Evolutionary conservation across 2,329 filamentous ascomycete genomes (phyloP), one percentile per base, ranked within the genome.

Genomic region (Bimuria novae-zelandiae): DNA sequence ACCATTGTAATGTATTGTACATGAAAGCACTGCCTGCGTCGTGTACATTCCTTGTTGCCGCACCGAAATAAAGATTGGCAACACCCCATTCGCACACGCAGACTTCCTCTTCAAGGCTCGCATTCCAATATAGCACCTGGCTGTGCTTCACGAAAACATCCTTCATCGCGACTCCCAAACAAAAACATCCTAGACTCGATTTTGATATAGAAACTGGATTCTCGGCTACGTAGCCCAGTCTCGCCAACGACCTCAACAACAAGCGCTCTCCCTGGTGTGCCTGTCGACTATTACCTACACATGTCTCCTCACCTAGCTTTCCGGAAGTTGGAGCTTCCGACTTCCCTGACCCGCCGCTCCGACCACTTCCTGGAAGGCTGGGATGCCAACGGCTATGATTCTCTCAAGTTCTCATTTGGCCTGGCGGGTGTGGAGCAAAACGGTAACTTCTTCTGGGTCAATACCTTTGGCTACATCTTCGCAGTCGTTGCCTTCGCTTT

Each of bases 371-470:
- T 72, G 44, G 55, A 62, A 7, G 59, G 65, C 50, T 71, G 69
- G 70, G 64, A 70, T 36, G 64, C 64, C 49, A 59, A 52, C 37
- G 56, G 62, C 17, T 63, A 65, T 36, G 68, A 71, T 7, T 54
- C 56, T 19, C 69, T 75, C 58, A 67, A 67, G 46, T 77, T 68
- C 60, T 72, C 74, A 22, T 74, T 76, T 60, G 79, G 79, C 52
- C 70, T 81, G 5, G 65, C 64, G 17, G 79, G 79, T 40, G 79
- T 81, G 43, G 72, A 80, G 63, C 79, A 81, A 62, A 55, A 59
- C 10, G 65, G 70, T 37, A 81, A 81, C 70, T 80, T 69, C 60
- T 63, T 79, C 35, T 80, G 77, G 67, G 73, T 75, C 55, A 71
- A 80, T 56, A 69, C 74, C 16, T 67, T 80, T 40, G 62, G 77